Conservation (phyloP, 2,329 filamentous ascomycete genomes). For the Byssochlamys sp. region DNA sequence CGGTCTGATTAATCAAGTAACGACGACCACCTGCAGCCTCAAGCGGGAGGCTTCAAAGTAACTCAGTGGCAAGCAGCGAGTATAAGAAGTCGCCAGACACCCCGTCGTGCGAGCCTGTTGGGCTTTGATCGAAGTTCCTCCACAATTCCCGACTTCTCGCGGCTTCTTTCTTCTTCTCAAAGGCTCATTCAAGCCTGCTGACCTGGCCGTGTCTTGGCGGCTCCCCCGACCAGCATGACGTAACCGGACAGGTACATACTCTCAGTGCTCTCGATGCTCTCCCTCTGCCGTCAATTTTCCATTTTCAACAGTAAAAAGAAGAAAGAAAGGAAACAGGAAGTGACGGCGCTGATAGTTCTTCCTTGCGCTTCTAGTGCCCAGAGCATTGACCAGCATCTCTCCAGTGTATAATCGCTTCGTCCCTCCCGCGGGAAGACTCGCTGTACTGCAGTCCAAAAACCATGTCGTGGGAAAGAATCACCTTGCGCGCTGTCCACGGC, state of each 20-base stretch:
- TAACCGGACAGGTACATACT: neutral
- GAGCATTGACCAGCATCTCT: neutral
- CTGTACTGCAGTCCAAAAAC: neutral
- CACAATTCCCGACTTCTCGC: neutral
- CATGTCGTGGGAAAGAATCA: conserved; percentile 24
- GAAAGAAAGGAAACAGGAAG: too few relatives aligned
- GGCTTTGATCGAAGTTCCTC: neutral
- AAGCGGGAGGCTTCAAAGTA: neutral
- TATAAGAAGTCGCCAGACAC: neutral
- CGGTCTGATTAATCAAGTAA: too few relatives aligned
- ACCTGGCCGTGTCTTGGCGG: neutral
- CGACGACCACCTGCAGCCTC: neutral
- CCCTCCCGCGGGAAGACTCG: neutral
- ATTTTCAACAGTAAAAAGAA: too few relatives aligned
- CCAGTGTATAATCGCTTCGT: neutral
- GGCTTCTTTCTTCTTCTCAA: neutral
- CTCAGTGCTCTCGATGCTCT: neutral
- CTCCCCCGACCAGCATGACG: neutral
- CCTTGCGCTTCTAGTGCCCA: neutral
- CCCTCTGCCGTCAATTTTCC: neutral
- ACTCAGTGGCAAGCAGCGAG: neutral
- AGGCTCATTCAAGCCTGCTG: neutral
- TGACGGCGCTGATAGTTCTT: neutral
- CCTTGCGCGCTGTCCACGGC: conserved; percentile 16
- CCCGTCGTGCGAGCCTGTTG: neutral